A percentile compares a stretch with the other conserved stretches of the same genome.
These are phyloP conservation scores for Colletotrichum echinochloae DNA, from an alignment of 2,329 filamentous ascomycete species.

Conservation along the genomic window DNA sequence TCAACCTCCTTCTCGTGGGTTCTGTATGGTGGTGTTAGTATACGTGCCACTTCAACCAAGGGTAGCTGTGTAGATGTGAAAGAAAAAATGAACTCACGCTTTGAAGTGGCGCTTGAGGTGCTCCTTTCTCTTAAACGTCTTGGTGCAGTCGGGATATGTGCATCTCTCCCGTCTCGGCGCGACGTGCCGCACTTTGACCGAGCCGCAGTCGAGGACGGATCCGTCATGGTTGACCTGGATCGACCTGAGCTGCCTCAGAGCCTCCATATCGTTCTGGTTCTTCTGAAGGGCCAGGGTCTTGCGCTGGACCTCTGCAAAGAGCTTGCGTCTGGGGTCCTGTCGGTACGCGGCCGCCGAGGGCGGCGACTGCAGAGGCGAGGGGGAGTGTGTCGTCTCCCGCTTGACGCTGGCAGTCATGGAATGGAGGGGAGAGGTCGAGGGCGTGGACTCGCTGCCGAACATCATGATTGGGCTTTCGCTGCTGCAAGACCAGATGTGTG, in stretches of 20 bases:
- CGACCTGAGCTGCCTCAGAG: slow-evolving; percentile 40
- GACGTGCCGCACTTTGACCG: slow-evolving; percentile 41
- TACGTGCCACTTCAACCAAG: slow-evolving; percentile 34
- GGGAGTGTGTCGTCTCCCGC: slow-evolving; percentile 50
- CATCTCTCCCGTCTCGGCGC: slow-evolving; percentile 49
- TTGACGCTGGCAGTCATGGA: slow-evolving; percentile 53
- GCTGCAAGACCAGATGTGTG: slow-evolving; percentile 53
- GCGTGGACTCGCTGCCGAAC: slow-evolving; percentile 48
- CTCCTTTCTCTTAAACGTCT: slow-evolving; percentile 64
- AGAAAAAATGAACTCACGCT: slow-evolving; percentile 58
- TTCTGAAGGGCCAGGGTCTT: slow-evolving; percentile 59
- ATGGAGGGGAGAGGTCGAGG: slow-evolving; percentile 47
- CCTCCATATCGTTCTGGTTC: slow-evolving; percentile 48
- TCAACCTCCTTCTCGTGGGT: slow-evolving; percentile 40
- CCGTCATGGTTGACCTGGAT: slow-evolving; percentile 41
- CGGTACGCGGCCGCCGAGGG: slow-evolving; percentile 50
- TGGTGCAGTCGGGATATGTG: slow-evolving; percentile 59
- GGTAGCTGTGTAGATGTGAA: neutral
- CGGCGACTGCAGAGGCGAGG: slow-evolving; percentile 47
- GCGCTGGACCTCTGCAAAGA: slow-evolving; percentile 57
- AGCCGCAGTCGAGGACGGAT: slow-evolving; percentile 37
- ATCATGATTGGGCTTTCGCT: slow-evolving; percentile 57
- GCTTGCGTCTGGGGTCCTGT: slow-evolving; percentile 50
- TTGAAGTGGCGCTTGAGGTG: slow-evolving; percentile 67
- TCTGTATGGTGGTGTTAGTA: slow-evolving; percentile 5